A percentile compares a stretch with the other conserved stretches of the same genome.
Evolutionary conservation across 768 basidiomycete genomes (phyloP).

Genomic region (Lactifluus rugatus): DNA sequence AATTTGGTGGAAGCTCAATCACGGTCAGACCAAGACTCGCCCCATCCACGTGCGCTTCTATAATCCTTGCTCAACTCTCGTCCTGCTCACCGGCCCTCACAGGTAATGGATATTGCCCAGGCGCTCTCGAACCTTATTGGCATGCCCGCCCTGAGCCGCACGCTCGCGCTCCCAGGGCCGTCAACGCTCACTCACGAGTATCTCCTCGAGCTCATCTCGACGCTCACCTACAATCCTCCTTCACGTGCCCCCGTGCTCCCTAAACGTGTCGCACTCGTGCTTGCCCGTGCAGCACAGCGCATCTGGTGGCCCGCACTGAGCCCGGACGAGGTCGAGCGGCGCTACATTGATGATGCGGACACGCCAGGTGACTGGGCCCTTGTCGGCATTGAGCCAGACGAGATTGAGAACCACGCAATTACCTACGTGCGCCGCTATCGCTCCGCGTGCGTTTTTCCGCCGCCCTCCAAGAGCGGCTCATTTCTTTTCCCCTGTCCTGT

Average conservation of each 20-base stretch:
- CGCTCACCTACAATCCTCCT: conserved; percentile 68
- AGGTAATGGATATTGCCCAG: conserved; percentile 93
- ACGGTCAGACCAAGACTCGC: conserved; percentile 73
- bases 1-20: conserved; percentile 90
- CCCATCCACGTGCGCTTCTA: conserved; percentile 72
- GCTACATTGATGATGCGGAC: conserved; percentile 75
- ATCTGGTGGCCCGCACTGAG: conserved; percentile 89
- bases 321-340: conserved; percentile 84
- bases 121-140: conserved; percentile 71
- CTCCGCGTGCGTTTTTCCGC: conserved; percentile 56
- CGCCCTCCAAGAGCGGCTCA: background rate
- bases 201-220: conserved; percentile 65
- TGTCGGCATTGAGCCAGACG: conserved; percentile 71
- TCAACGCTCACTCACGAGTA: conserved; percentile 77
- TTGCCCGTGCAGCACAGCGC: conserved; percentile 55
- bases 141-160: conserved; percentile 52
- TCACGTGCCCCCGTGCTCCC: conserved; percentile 70
- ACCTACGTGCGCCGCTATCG: conserved; percentile 85
- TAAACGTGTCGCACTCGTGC: conserved; percentile 51
- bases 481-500: background rate
- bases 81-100: background rate
- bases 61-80: conserved; percentile 4
- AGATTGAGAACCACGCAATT: conserved; percentile 83
- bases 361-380: conserved; percentile 74
- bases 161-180: conserved; percentile 81